Evolutionary conservation across 768 basidiomycete species (phyloP), one percentile per base, ranked within the genome.

Genomic region (Lactarius evosmus): DNA sequence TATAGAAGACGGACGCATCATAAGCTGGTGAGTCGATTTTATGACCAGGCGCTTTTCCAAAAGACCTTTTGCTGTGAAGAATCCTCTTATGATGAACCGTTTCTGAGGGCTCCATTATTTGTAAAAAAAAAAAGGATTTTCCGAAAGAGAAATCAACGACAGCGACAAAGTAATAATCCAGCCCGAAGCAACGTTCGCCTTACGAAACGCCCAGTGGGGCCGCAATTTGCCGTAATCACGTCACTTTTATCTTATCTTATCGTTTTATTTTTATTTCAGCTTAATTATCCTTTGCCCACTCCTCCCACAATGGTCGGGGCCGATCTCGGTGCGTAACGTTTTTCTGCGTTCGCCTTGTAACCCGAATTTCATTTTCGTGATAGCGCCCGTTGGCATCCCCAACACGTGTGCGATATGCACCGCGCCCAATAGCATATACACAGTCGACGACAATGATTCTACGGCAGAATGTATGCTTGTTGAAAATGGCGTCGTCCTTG

Each of bases 21-120:
- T 90, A 90, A 3, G 88, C 88, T 19, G 88, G 88, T 1, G 88
- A 90, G 60, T 89, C 86, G 17, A 83, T 71, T 30, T 76, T 76
- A 66, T 79, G 82, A 11, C 63, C 63, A 41, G 86, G 83, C 70
- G 86, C 82, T 71, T 84, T 89, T 69, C 84, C 86, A 77, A 89
- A 86, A 1, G 88, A 88, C 40, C 86, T 81, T 69, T 89, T 91
- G 66, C 72, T 69, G 64, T 72, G 75, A 32, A 74, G 70, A 34
- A 69, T 63, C 32, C 72, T 71, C 50, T 66, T 66, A 36, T 69
- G 68, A n/a, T 69, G 52, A 29, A 12, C 54, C 7, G 62, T 27
- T 40, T 67, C 68, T 49, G 66, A 17, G 36, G 49, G 19, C 19
- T 69, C 66, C 68, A 69, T 67, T 33, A 19, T 16, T 27, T 25